Evolutionary conservation across 352 stramenopile genomes (phyloP).

Genomic region (Pythium phragmiticola): DNA sequence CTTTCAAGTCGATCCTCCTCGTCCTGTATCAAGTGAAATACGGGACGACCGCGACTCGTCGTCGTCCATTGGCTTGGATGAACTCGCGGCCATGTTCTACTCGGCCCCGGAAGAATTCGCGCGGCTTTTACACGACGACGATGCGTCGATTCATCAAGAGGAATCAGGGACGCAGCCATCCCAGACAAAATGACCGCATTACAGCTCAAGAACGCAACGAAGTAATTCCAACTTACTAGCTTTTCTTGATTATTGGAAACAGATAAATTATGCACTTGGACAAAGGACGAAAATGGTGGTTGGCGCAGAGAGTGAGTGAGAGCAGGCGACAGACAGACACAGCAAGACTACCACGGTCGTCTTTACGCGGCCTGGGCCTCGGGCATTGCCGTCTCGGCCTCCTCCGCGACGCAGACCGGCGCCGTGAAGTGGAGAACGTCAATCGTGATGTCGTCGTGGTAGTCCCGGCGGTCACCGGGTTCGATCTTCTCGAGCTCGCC

Average conservation of each 20-base stretch:
- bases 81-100: slow-evolving; percentile 6
- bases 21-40: neutral
- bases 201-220: no score
- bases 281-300: neutral
- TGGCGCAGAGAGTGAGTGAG: neutral
- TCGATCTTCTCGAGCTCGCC: slow-evolving; percentile 52
- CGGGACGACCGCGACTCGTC: neutral
- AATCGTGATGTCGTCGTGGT: slow-evolving; percentile 76
- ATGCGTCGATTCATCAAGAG: neutral
- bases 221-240: no score
- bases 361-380: slow-evolving; percentile 23
- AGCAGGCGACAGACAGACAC: neutral
- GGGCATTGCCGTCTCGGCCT: neutral
- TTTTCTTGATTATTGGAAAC: no score
- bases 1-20: neutral
- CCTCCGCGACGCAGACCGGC: slow-evolving; percentile 8
- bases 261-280: no score
- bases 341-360: neutral
- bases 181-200: no score
- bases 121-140: slow-evolving; percentile 4
- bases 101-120: slow-evolving; percentile 9
- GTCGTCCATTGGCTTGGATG: slow-evolving; percentile 3
- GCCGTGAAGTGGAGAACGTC: slow-evolving; percentile 65
- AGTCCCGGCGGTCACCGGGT: slow-evolving; percentile 57
- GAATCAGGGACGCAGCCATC: no score